phyloP scores from a whole-genome alignment of 768 basidiomycete genomes.

The Tricholoma sp. region DNA sequence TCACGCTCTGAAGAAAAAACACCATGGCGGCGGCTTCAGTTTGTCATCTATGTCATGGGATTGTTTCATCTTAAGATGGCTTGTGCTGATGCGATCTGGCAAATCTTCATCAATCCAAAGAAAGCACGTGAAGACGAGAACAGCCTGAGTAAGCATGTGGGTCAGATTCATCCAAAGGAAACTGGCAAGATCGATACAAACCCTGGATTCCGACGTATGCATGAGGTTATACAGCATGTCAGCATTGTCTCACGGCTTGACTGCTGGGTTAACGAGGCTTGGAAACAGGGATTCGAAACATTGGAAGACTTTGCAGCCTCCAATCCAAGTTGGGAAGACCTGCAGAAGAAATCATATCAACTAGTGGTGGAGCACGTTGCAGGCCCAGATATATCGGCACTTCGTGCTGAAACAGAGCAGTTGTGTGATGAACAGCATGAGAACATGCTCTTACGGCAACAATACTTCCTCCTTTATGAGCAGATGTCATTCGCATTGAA shows the following conservation, averaged over 20 bases:
- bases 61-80: conserved; percentile 28
- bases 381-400: not conserved
- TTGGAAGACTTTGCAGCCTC: conserved; percentile 24
- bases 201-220: conserved; percentile 31
- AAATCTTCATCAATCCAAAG: conserved; percentile 16
- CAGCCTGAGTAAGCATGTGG: conserved; percentile 17
- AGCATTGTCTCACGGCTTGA: conserved; percentile 22
- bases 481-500: conserved; percentile 25
- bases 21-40: conserved; percentile 22
- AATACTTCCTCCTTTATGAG: conserved; percentile 34
- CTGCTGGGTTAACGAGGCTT: conserved; percentile 22
- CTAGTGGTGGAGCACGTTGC: conserved; percentile 18
- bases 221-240: conserved; percentile 26
- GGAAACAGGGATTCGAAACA: not conserved
- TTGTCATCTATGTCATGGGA: conserved; percentile 25
- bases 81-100: conserved; percentile 19
- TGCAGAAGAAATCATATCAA: conserved; percentile 18
- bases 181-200: conserved; percentile 24
- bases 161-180: conserved; percentile 22
- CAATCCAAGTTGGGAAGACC: conserved; percentile 20
- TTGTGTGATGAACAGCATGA: conserved; percentile 25
- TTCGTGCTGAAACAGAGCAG: not conserved
- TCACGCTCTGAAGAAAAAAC: conserved; percentile 21
- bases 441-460: conserved; percentile 25
- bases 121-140: conserved; percentile 10